phyloP scores from a whole-genome alignment of 345 rosid species.

The Psidium friedrichsthalianum region DNA sequence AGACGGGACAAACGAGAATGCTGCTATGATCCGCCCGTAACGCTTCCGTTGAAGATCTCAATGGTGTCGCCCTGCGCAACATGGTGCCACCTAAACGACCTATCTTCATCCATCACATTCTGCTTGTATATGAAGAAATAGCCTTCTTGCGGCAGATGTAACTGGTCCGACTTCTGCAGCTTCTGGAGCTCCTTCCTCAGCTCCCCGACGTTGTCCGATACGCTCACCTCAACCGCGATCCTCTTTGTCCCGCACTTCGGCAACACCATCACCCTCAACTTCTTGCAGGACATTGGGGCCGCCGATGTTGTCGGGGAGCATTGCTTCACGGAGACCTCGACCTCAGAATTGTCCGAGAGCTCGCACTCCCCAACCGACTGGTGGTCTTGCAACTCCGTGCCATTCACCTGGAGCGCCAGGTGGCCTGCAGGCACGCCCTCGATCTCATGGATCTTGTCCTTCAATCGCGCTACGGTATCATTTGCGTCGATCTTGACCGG shows the following conservation, averaged over 20 bases:
- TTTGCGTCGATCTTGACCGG: slow-evolving; percentile 18
- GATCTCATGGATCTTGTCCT: slow-evolving; percentile 35
- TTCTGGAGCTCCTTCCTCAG: slow-evolving; percentile 55
- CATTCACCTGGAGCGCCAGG: slow-evolving; percentile 15
- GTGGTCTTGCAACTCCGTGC: slow-evolving; percentile 25
- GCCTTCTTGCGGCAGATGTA: slow-evolving; percentile 61
- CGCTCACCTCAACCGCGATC: slow-evolving; percentile 57
- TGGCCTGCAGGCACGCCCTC: slow-evolving; percentile 18
- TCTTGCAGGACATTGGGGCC: slow-evolving; percentile 12
- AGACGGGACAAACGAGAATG: fast-evolving
- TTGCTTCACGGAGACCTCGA: slow-evolving; percentile 7
- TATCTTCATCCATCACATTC: slow-evolving; percentile 75
- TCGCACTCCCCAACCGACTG: slow-evolving; percentile 18
- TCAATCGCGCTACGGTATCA: slow-evolving; percentile 22
- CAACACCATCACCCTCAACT: slow-evolving; percentile 51
- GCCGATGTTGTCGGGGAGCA: background rate
- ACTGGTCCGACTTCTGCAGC: slow-evolving; percentile 40
- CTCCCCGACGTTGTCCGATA: slow-evolving; percentile 53
- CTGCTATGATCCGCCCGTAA: slow-evolving; percentile 20
- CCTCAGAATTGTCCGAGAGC: slow-evolving; percentile 19
- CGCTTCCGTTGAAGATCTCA: slow-evolving; percentile 49
- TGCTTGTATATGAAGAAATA: slow-evolving; percentile 63
- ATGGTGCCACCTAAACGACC: slow-evolving; percentile 69
- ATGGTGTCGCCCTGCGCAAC: slow-evolving; percentile 52
- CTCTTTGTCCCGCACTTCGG: slow-evolving; percentile 44